Base-by-base conservation (phyloP, 805 yeast genomes). In the Nakazawaea holstii region DNA sequence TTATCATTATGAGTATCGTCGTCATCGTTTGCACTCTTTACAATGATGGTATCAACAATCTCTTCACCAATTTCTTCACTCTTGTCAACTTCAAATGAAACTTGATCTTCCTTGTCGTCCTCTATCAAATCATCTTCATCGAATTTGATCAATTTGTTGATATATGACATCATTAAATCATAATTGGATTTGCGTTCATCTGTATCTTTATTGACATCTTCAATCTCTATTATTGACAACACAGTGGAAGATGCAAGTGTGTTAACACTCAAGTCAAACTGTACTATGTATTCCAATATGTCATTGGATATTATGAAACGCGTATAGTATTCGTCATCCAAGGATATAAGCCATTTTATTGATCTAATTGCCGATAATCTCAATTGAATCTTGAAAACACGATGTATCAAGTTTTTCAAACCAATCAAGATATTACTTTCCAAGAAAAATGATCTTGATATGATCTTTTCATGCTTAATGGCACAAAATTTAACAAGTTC, bases 401-500 rank as follows among this genome's bases (percentile, higher is more conserved):
- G 56, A 27, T 54, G 61, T 30, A 85, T 67, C 35, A 88, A 57
- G 39, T 66, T 65, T 7, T 77, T 64, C 10, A 89, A 67, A 0
- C 87, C 84, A 13, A 66, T 57, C 45, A 88, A 59, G 3, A 89
- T 67, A 44, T 77, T 68, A 53, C 80, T 77, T 41, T 80, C 80
- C 35, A 84, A 59, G 43, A 88, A 71, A 55, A 86, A 89, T 0
- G 80, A 71, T 35, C 87, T 69, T 8, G 90, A 80, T 2, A 74
- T 59, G 2, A 67, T 52, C 35, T 72, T 66, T 28, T 81, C 84
- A 59, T 87, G 95, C 48, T 79, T 83, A 30, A 74, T 70, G 2
- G 84, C 66, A 50, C 92, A 83, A 58, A 84, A 86, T 20, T 79
- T 71, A 4, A 87, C 65, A 50, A 91, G 64, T 48, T 88, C 95